Evolutionary conservation across 2,329 filamentous ascomycete species (phyloP).

Genomic region (Purpureocillium takamizusanense): DNA sequence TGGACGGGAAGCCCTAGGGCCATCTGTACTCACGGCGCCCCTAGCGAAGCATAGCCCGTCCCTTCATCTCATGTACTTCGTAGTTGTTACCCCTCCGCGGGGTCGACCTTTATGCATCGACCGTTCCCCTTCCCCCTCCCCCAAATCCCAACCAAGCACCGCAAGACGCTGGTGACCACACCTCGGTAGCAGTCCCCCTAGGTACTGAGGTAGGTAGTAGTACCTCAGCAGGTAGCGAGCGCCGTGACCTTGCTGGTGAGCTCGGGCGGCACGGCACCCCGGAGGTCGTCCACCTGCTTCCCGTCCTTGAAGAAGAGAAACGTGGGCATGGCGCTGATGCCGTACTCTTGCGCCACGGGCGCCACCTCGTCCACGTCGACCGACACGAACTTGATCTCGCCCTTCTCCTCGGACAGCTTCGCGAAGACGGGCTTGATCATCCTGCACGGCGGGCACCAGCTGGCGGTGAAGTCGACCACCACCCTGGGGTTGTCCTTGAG

Average conservation of each 20-base stretch:
- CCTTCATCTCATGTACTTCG: too few species aligned
- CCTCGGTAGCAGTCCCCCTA: too few species aligned
- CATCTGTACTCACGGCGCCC: too few species aligned
- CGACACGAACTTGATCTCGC: conserved; percentile 70
- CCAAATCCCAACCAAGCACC: too few species aligned
- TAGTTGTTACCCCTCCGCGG: too few species aligned
- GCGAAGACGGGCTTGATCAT: conserved; percentile 60
- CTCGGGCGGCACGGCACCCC: conserved; percentile 65
- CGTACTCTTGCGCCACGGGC: conserved; percentile 66
- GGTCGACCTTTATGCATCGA: too few species aligned
- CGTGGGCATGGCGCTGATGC: conserved; percentile 85
- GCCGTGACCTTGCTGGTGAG: conserved; percentile 4
- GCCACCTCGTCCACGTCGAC: conserved; percentile 80
- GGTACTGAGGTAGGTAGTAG: too few species aligned
- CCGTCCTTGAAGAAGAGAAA: conserved; percentile 80
- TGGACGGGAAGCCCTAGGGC: too few species aligned
- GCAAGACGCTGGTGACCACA: too few species aligned
- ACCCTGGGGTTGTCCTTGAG: conserved; percentile 43
- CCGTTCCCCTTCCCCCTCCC: too few species aligned
- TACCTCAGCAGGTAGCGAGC: neutral
- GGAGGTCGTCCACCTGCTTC: conserved; percentile 61
- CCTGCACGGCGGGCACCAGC: conserved; percentile 94
- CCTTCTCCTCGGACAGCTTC: conserved; percentile 38
- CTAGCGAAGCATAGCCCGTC: too few species aligned
- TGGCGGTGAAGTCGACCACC: conserved; percentile 64